Evolutionary conservation across 1,139 yeast species (phyloP).

Genomic region (Eremothecium coryli): DNA sequence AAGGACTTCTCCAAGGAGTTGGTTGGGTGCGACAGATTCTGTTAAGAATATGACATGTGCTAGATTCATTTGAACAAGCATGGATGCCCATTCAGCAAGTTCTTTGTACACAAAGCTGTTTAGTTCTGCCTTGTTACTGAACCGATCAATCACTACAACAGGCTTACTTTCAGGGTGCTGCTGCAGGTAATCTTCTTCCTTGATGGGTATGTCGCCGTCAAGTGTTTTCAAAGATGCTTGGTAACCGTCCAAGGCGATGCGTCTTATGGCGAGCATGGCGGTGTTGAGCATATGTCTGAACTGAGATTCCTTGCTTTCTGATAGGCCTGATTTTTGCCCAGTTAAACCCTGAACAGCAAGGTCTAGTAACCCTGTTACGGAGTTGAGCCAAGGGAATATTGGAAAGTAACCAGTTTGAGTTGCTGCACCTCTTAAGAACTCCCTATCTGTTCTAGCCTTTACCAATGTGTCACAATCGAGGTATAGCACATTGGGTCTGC

Average conservation of each 20-base stretch:
- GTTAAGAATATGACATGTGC: conserved; percentile 89
- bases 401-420: conserved; percentile 84
- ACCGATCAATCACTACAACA: conserved; percentile 73
- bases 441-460: conserved; percentile 65
- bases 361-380: conserved; percentile 70
- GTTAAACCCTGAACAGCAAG: conserved; percentile 82
- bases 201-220: conserved; percentile 33
- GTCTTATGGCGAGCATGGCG: conserved; percentile 62
- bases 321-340: conserved; percentile 87
- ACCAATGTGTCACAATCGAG: conserved; percentile 72
- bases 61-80: conserved; percentile 60
- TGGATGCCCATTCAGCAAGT: conserved; percentile 83
- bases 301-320: conserved; percentile 79
- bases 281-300: conserved; percentile 72
- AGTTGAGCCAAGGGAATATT: conserved; percentile 85
- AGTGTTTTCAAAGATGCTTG: conserved; percentile 27
- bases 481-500: conserved; percentile 49
- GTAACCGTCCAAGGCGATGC: conserved; percentile 48
- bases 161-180: conserved; percentile 85
- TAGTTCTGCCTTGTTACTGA: conserved; percentile 48
- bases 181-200: conserved; percentile 75
- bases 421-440: conserved; percentile 60
- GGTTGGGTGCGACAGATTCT: conserved; percentile 72
- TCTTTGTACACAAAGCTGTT: conserved; percentile 66
- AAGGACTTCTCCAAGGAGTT: conserved; percentile 55